Percentiles rank a stretch among this genome's conserved stretches.
phyloP scores from a whole-genome alignment of 2,329 filamentous ascomycete genomes.

The Microcyclosporella mali region DNA sequence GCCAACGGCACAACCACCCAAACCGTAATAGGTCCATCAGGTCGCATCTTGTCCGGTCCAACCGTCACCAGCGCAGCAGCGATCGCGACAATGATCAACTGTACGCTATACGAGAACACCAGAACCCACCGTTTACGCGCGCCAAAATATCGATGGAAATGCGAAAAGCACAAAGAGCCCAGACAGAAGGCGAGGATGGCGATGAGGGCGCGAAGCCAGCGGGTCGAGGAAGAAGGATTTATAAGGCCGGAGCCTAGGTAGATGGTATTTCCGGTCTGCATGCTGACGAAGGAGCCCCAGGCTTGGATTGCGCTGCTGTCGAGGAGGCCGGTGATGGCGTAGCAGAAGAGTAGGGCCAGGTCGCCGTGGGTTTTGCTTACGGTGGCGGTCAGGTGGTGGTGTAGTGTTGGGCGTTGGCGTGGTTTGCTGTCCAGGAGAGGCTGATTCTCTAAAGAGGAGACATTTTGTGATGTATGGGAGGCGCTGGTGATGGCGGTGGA shows the following conservation, averaged over 20 bases:
- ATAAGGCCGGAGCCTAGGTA: constrained; percentile 71
- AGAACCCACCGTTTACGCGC: constrained; percentile 61
- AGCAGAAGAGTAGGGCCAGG: constrained; percentile 63
- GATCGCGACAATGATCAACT: constrained; percentile 37
- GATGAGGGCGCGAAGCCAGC: constrained; percentile 66
- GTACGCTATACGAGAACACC: constrained; percentile 38
- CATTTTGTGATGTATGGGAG: not conserved
- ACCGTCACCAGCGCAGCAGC: constrained; percentile 39
- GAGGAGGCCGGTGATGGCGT: constrained; percentile 69
- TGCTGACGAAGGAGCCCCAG: constrained; percentile 75
- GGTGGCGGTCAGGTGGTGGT: constrained; percentile 39
- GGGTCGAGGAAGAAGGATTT: constrained; percentile 40
- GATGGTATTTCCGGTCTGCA: constrained; percentile 77
- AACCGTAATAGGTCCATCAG: not conserved
- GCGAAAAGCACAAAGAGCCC: constrained; percentile 65
- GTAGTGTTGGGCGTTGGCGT: not conserved
- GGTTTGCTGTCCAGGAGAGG: not conserved
- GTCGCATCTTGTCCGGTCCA: constrained; percentile 15
- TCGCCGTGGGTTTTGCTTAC: constrained; percentile 61
- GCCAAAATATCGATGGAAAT: constrained; percentile 59
- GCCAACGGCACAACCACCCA: constrained; percentile 59
- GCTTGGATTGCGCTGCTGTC: constrained; percentile 71
- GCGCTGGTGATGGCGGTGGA: not conserved
- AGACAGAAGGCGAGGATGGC: constrained; percentile 66
- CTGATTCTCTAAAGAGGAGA: not conserved